Evolutionary conservation across 23 red algal genomes (phyloP).

Genomic region (Gracilaria caudata): DNA sequence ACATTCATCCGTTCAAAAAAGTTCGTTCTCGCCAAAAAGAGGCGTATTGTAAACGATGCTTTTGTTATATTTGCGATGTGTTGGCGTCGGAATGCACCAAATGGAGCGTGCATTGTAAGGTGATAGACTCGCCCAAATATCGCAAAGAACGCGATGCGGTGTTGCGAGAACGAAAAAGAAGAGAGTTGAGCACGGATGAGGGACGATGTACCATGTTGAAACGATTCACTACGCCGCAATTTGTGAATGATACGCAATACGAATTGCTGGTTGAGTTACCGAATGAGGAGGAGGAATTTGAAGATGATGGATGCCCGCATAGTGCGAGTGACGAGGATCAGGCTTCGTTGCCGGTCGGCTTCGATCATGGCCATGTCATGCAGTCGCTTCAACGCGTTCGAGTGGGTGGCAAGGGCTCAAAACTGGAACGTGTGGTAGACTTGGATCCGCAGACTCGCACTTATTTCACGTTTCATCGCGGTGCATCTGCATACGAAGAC

Average conservation of each 20-base stretch:
- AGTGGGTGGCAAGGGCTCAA: not conserved
- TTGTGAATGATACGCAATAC: conserved; percentile 5
- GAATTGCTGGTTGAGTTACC: conserved; percentile 13
- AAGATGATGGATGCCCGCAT: conserved; percentile 31
- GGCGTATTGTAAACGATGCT: not conserved
- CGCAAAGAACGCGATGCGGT: not conserved
- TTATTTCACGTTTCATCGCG: not conserved
- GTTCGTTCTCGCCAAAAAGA: not conserved
- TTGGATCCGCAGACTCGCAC: not conserved
- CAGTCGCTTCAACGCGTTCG: not conserved
- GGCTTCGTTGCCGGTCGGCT: not conserved
- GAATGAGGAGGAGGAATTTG: conserved; percentile 31
- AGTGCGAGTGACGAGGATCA: conserved; percentile 17
- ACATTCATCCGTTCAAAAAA: not conserved
- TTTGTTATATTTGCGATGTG: conserved; percentile 14
- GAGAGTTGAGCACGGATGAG: not conserved
- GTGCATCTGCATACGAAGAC: conserved; percentile 2
- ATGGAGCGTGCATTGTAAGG: conserved; percentile 15
- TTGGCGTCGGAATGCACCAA: conserved; percentile 7
- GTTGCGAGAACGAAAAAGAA: conserved; percentile 4
- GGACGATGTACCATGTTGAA: conserved; percentile 16
- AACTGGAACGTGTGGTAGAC: not conserved
- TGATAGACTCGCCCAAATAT: not conserved
- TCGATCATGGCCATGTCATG: conserved; percentile 7
- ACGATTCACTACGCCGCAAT: not conserved